Conservation (phyloP, 805 yeast species). For the Naumovozyma baii region DNA sequence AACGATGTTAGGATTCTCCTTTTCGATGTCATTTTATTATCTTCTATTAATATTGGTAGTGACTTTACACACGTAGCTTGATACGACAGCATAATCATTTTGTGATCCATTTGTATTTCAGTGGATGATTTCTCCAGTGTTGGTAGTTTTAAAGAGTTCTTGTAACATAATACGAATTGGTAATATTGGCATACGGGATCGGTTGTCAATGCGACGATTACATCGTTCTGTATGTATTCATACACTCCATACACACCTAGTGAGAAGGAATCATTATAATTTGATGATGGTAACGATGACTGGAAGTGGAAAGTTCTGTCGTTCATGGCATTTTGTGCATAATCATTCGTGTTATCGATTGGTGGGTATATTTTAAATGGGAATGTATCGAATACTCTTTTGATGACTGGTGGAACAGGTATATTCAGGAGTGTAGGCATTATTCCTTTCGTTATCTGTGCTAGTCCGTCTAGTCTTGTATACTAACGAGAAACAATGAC, state of each 20-base stretch:
- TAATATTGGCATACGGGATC: not conserved
- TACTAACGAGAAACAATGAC: too few relatives aligned
- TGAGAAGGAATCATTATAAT: not conserved
- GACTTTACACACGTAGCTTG: conserved; percentile 41
- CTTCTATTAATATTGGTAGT: conserved; percentile 51
- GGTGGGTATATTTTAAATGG: conserved; percentile 41
- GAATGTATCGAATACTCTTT: conserved; percentile 38
- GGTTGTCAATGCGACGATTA: not conserved
- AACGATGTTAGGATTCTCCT: conserved; percentile 30
- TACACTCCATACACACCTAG: not conserved
- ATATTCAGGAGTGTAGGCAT: not conserved
- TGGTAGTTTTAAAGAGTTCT: conserved; percentile 39
- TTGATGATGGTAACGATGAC: conserved; percentile 13
- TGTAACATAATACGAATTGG: conserved; percentile 25
- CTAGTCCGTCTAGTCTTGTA: not conserved
- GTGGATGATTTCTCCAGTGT: too few relatives aligned
- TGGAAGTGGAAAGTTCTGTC: conserved; percentile 14
- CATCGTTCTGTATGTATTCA: not conserved
- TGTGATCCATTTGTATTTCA: conserved; percentile 15
- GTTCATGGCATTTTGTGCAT: conserved; percentile 16
- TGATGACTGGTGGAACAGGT: conserved; percentile 3
- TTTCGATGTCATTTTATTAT: conserved; percentile 27
- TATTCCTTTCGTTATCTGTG: not conserved
- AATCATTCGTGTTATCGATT: conserved; percentile 23
- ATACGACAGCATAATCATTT: conserved; percentile 38